Evolutionary conservation across 2,329 filamentous ascomycete species (phyloP), one percentile per base, ranked within the genome.

Genomic region (Stromatinia cepivora): DNA sequence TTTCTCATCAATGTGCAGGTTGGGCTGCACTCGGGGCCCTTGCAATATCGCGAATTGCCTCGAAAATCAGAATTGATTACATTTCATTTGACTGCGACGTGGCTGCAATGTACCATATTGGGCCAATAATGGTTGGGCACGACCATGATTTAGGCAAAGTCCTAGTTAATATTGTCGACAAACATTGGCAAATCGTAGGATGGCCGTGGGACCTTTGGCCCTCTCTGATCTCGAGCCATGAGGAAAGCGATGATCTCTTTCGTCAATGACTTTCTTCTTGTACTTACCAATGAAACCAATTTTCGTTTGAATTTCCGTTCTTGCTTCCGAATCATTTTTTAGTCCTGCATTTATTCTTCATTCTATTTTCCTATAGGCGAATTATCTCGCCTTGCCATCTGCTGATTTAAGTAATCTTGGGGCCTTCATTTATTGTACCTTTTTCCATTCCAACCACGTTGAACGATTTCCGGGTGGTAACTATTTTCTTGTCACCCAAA

Each of bases 111-210:
- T 73, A 64, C 67, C 64, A 67, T 67, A 36, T 53, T 36, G 53
- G 46, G 70, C 76, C 75, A 77, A 77, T 77, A 72, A 71, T 67
- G 68, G 59, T 28, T 54, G 69, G 74, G 75, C 76, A 75, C 74
- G 74, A 77, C 69, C 69, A 69, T 75, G 72, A 74, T 77, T 77
- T 76, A 75, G 72, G 74, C 67, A 69, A 56, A 69, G 39, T 67
- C 52, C 66, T 34, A 25, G 25, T 42, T 62, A 17, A 62, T 67
- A 45, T 45, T 52, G 65, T 67, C 56, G 66, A 52, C 46, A 64
- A 64, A 52, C 61, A 64, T 64, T 64, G 61, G 61, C 61, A 53
- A 52, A 52, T 64, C 46, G 34, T 42, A 15, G 61, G 61, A 64
- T 52, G 48, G 6, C 61, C 48, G 46, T 64, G 46, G 31, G 31